Base-by-base conservation (phyloP, 2,329 filamentous ascomycete genomes). In the Paradendryphiella salina region DNA sequence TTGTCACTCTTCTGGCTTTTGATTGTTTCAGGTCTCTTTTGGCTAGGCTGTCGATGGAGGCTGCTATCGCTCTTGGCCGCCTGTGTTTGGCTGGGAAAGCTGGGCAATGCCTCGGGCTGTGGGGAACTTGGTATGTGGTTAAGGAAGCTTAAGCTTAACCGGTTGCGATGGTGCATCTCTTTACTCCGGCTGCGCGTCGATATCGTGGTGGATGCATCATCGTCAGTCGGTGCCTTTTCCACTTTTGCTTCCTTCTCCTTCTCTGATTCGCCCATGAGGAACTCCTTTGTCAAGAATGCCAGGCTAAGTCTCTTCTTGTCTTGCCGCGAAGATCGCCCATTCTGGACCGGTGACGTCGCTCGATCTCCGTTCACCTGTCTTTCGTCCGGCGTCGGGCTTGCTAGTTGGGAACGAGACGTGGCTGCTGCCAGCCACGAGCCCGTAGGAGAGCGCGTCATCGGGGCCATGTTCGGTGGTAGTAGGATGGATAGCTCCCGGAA, bases 1-100 rank as follows among this genome's bases (percentile, higher is more conserved):
- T 75, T 72, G 21, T 71, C 66, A 41, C 72, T 76, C 35, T 80
- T 71, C 33, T 70, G 65, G 31, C 73, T 77, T 52, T 67, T 71
- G 42, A 65, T 57, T 1, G 67, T 73, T 14, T 65, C 61, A 1
- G 68, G 67, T 10, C 66, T 53, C 10, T 53, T 59, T 1, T 52
- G 50, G 39, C 56, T 63, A 3, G 42, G 21, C 26, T 59, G 45
- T 32, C 48, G 47, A 15, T 53, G 54, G 5, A 63, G 53, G 47
- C 56, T 66, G 15, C 52, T 54, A 28, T 65, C 57, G 31, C 67
- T 70, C 21, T 57, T 40, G 41, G 50, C 48, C 26, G 32, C 14
- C 48, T 44, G 34, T 48, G 40, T 34, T 59, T 57, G 21, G 41
- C 52, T 11, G 54, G 60, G 39, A 60, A 66, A 21, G 50, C 46